These are phyloP conservation scores for Parastagonospora nodorum DNA, from an alignment of 2,329 filamentous ascomycete species.

Conservation along the genomic window DNA sequence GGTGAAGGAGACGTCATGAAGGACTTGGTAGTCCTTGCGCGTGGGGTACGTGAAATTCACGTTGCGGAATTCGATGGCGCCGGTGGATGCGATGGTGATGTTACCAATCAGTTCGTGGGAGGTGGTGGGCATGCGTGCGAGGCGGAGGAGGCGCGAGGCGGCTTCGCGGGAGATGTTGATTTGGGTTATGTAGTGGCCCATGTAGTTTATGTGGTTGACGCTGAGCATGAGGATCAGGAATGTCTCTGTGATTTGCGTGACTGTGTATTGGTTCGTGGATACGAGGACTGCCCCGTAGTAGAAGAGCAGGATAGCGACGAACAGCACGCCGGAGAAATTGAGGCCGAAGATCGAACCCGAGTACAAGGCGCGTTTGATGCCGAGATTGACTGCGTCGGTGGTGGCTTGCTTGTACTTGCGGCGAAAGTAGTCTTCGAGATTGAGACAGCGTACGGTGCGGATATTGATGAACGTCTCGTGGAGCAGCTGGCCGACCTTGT, in stretches of 20 bases:
- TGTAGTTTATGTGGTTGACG: constrained; percentile 71
- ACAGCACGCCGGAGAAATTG: constrained; percentile 73
- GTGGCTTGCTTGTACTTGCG: constrained; percentile 64
- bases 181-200: constrained; percentile 79
- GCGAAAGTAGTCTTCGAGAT: constrained; percentile 73
- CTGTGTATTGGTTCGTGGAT: constrained; percentile 53
- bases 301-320: constrained; percentile 79
- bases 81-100: constrained; percentile 49
- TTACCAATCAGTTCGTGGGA: constrained; percentile 65
- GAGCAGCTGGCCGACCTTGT: constrained; percentile 66
- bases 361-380: constrained; percentile 68
- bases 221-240: constrained; percentile 85
- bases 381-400: constrained; percentile 60
- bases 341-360: constrained; percentile 76
- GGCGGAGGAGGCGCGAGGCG: constrained; percentile 72
- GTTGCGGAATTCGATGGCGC: constrained; percentile 64
- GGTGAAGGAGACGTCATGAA: constrained; percentile 68
- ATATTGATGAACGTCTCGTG: constrained; percentile 80
- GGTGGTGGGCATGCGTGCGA: constrained; percentile 63
- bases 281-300: constrained; percentile 77
- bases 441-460: constrained; percentile 75
- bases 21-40: constrained; percentile 57
- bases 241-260: constrained; percentile 70
- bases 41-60: constrained; percentile 76
- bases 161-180: constrained; percentile 75